Base-by-base conservation (phyloP, 2,329 filamentous ascomycete species). In the Westerdykella ornata region DNA sequence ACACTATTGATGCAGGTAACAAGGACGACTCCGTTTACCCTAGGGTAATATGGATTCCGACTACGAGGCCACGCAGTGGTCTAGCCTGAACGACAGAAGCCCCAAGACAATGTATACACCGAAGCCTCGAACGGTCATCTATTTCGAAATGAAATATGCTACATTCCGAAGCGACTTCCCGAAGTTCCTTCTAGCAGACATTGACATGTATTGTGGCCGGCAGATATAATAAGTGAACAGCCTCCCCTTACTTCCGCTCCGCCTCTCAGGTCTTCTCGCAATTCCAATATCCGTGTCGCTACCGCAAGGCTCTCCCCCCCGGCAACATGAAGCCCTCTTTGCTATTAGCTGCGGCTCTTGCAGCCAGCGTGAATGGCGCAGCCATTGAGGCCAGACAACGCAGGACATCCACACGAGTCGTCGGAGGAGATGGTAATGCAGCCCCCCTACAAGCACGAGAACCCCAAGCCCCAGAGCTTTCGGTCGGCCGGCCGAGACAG, bases 81-180 rank as follows among this genome's bases (percentile, higher is more conserved):
- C 50, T 56, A 44, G 47, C 42, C 48, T 45, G 36, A 35, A 26
- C 3, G 30, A 17, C 37, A 38, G 38, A 40, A 41, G 48, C 43
- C n/a, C 44, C 35, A 41, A 44, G 43, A 35, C 36, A 41, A 46
- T 42, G 32, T 43, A 42, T 44, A 28, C 36, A 44, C 49, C 44
- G 42, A 39, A 47, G 34, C 32, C 48, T 43, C 47, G 20, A 33
- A 34, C 14, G 14, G 41, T 60, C 52, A 60, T 62, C 44, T 60
- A 60, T 51, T 49, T 44, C 4, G 45, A 60, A 59, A 60, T 62
- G 55, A 60, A 58, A 47, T 42, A 43, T 48, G 46, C 43, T 46
- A 47, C 45, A 46, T 46, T 46, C 45, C 43, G 45, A 49, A 43
- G 19, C 19, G 36, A 43, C 39, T 37, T 47, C 36, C 45, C 40